These are phyloP conservation scores for Thalassiosira delicatula DNA, from an alignment of 352 stramenopile species.

Conservation along the genomic window DNA sequence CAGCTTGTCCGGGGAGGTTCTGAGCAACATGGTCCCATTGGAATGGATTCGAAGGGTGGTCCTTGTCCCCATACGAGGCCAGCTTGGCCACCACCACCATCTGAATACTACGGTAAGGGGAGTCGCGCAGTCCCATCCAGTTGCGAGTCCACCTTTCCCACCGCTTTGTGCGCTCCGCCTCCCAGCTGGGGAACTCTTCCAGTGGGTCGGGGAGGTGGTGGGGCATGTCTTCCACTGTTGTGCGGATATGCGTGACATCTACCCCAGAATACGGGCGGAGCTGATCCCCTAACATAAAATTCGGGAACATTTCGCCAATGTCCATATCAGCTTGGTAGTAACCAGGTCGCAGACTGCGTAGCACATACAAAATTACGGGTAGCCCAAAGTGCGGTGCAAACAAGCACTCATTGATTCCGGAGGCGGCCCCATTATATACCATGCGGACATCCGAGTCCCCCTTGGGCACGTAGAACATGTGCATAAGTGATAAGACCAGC, in stretches of 20 bases:
- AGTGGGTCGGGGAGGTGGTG: no score
- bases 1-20: slow-evolving; percentile 56
- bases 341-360: slow-evolving; percentile 8
- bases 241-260: slow-evolving; percentile 23
- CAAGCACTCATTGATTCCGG: slow-evolving; percentile 13
- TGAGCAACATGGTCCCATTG: slow-evolving; percentile 44
- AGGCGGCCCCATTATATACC: slow-evolving; percentile 23
- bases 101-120: slow-evolving; percentile 44
- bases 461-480: slow-evolving; percentile 14
- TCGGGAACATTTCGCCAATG: slow-evolving; percentile 67
- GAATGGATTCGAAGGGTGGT: neutral
- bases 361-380: slow-evolving; percentile 8
- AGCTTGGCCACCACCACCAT: neutral
- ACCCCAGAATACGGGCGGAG: slow-evolving; percentile 32
- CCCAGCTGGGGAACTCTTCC: neutral
- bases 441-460: slow-evolving; percentile 9
- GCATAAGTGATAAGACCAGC: neutral
- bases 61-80: neutral
- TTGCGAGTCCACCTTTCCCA: slow-evolving; percentile 48
- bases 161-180: neutral
- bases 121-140: slow-evolving; percentile 58
- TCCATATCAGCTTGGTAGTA: slow-evolving; percentile 50
- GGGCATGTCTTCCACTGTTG: no score
- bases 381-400: slow-evolving; percentile 25
- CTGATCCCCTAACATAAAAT: neutral